phyloP scores from a whole-genome alignment of 1,284 basidiomycete species.

The Macrocystidia cucumis region DNA sequence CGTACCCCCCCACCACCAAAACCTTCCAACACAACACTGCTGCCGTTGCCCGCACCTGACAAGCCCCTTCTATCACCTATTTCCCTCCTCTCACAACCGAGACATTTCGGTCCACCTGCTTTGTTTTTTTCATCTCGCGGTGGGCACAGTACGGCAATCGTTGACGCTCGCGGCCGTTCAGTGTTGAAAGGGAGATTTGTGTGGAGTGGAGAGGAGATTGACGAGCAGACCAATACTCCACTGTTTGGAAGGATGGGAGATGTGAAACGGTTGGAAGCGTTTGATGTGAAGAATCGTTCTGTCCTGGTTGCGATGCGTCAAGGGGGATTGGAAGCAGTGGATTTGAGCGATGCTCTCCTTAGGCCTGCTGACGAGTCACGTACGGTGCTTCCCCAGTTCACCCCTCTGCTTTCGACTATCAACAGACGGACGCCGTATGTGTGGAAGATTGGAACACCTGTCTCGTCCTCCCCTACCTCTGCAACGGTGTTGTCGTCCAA shows the following conservation, averaged over 20 bases:
- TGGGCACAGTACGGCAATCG: constrained; percentile 77
- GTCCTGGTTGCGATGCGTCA: constrained; percentile 77
- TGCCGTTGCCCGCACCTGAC: constrained; percentile 24
- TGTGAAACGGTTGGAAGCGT: constrained; percentile 70
- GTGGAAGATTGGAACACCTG: constrained; percentile 71
- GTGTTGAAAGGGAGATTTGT: constrained; percentile 72
- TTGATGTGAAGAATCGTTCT: constrained; percentile 65
- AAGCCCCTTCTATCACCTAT: constrained; percentile 68
- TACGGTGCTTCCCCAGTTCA: constrained; percentile 57
- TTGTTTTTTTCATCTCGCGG: constrained; percentile 83
- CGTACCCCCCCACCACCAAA: constrained; percentile 37
- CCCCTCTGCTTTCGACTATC: constrained; percentile 46
- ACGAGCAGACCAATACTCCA: constrained; percentile 33
- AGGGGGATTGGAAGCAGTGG: constrained; percentile 72
- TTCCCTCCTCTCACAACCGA: constrained; percentile 73
- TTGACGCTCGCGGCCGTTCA: constrained; percentile 74
- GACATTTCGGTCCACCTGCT: constrained; percentile 79
- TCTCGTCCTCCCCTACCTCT: constrained; percentile 34
- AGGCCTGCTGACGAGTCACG: constrained; percentile 72
- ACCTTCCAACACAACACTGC: constrained; percentile 12
- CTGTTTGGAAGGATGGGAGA: constrained; percentile 57
- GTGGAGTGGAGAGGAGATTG: constrained; percentile 64
- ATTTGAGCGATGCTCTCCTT: constrained; percentile 68
- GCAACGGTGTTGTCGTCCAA: constrained; percentile 34
- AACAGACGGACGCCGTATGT: constrained; percentile 67